Evolutionary conservation across 768 basidiomycete genomes (phyloP), one percentile per base, ranked within the genome.

Genomic region (Amanita pallidorosea): DNA sequence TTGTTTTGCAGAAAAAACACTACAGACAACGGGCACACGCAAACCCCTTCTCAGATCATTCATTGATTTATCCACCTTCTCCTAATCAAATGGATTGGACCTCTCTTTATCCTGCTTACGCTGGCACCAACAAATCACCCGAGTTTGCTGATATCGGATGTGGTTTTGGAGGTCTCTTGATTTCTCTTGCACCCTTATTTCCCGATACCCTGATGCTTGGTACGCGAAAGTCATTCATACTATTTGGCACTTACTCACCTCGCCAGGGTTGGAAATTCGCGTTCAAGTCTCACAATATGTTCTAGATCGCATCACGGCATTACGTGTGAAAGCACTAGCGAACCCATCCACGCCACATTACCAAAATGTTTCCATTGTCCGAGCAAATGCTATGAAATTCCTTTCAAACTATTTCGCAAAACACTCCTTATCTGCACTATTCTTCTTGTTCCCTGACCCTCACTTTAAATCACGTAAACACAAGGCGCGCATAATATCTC

Each of bases 351-450:
- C 59, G 7, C 61, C 70, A 2, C 75, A 79, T 38, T 92, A 82
- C 65, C 81, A 89, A 58, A 98, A 98, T 64, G 80, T 96, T 49
- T 92, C 91, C 33, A 80, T 97, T 55, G 86, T 96, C 55, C 84
- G 96, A 45, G 94, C 89, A 12, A 99, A 99, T 64, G 87, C 92
- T 43, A 97, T 97, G 94, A 98, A 98, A 69, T 97, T 98, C 66
- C 75, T 97, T 50, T 88, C 94, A 5, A 98, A 98, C 67, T 97
- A 92, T 67, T 96, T 99, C 66, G 63, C 75, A 20, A 93, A 94
- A 63, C 83, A 83, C 52, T 95, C 95, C 55, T 74, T 99, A 34
- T 84, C 87, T 17, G 83, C 95, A 44, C 74, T 99, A 45, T 99
- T 99, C 70, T 98, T 99, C 73, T 79, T 98, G 53, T 99, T 98